A percentile compares a stretch with the other conserved stretches of the same genome.
Evolutionary conservation across 176 grass and related monocot species (phyloP).

Genomic region (Hsuehochloa calcarea): DNA sequence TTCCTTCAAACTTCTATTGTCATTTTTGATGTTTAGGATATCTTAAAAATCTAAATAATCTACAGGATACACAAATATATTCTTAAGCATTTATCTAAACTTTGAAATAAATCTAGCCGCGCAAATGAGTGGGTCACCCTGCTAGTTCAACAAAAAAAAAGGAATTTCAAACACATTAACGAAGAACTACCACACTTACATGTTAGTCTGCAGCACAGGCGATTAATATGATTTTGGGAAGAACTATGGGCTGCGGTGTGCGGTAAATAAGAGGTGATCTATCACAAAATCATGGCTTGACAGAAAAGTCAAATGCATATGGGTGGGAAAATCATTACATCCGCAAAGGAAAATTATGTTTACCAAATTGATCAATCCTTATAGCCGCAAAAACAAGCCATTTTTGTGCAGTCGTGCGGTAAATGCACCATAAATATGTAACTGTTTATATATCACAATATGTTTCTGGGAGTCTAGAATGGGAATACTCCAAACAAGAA

Average conservation of each 20-base stretch:
- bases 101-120: too few species aligned
- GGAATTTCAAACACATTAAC: neutral
- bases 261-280: slow-evolving; percentile 12
- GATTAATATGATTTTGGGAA: neutral
- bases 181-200: neutral
- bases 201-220: neutral
- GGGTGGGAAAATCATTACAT: neutral
- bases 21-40: too few species aligned
- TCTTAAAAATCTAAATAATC: too few species aligned
- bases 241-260: neutral
- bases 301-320: neutral
- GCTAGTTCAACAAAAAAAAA: neutral
- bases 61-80: too few species aligned
- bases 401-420: neutral
- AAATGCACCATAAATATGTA: slow-evolving; percentile 5
- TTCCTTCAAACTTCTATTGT: too few species aligned
- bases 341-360: neutral
- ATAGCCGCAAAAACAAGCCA: neutral
- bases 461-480: slow-evolving; percentile 10
- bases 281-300: neutral
- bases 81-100: too few species aligned
- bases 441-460: neutral
- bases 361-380: neutral
- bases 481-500: slow-evolving; percentile 1
- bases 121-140: too few species aligned